These are phyloP conservation scores for Gloeopeniophorella convolvens DNA, from an alignment of 768 basidiomycete genomes.

Conservation along the genomic window DNA sequence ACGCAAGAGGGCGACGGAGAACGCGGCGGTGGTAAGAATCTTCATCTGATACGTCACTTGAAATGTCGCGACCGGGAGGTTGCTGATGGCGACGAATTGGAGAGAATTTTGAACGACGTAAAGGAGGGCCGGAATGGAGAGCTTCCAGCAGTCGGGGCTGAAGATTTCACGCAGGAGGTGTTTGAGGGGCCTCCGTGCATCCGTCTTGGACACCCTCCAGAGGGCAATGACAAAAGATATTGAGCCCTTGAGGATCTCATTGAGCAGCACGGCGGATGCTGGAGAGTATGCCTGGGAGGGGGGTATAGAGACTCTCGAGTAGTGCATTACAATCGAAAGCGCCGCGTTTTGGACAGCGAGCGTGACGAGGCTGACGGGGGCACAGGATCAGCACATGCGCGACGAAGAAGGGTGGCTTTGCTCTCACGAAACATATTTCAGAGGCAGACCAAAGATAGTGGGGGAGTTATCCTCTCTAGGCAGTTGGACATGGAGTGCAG, in stretches of 20 bases:
- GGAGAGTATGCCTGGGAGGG: constrained; percentile 82
- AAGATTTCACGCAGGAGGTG: constrained; percentile 70
- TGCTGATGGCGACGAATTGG: constrained; percentile 93
- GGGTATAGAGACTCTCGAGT: constrained; percentile 87
- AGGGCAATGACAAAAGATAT: constrained; percentile 85
- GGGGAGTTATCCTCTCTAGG: constrained; percentile 30
- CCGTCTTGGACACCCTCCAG: constrained; percentile 33
- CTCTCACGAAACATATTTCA: constrained; percentile 79
- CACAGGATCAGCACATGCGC: constrained; percentile 6
- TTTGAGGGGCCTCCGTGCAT: constrained; percentile 35
- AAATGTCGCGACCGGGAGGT: constrained; percentile 94
- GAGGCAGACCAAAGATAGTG: constrained; percentile 60
- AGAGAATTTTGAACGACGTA: constrained; percentile 96
- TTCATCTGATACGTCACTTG: constrained; percentile 99
- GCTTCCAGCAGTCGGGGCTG: constrained; percentile 93
- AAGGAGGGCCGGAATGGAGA: constrained; percentile 92
- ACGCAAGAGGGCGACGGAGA: constrained; percentile 79
- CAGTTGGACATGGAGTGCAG: constrained; percentile 1
- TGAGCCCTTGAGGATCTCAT: constrained; percentile 88
- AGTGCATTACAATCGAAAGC: constrained; percentile 96
- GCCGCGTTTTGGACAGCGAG: constrained; percentile 94
- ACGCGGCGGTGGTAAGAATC: constrained; percentile 92
- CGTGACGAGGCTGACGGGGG: constrained; percentile 55
- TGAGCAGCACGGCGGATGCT: constrained; percentile 88
- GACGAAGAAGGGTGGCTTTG: neutral